phyloP scores from a whole-genome alignment of 139 green algal species.

The Eudorina sp. region DNA sequence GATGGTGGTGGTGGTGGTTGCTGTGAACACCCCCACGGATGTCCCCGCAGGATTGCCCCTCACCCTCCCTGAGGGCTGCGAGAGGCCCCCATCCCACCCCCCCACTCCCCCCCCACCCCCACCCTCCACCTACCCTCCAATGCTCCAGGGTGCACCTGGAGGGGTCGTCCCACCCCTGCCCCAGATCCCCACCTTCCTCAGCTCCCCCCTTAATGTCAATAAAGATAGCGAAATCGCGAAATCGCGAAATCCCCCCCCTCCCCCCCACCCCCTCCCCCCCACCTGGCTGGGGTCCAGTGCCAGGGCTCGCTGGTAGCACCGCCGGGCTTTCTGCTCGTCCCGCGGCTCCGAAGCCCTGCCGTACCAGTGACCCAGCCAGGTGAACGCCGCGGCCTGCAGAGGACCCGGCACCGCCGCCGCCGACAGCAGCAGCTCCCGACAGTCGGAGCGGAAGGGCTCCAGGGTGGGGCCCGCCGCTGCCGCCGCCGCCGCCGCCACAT shows the following conservation, averaged over 20 bases:
- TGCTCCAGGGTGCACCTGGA: no score
- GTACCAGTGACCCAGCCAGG: slow-evolving; percentile 77
- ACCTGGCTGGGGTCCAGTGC: slow-evolving; percentile 77
- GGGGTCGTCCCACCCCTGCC: no score
- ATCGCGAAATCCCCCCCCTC: neutral
- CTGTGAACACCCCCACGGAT: no score
- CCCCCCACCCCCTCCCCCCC: slow-evolving; percentile 19
- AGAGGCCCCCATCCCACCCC: no score
- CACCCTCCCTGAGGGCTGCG: no score
- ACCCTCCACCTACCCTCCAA: no score
- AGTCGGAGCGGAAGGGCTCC: slow-evolving; percentile 1
- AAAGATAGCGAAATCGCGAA: neutral
- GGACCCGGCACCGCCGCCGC: slow-evolving; percentile 47
- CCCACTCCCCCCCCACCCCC: no score
- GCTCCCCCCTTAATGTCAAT: neutral
- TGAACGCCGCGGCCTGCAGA: slow-evolving; percentile 77
- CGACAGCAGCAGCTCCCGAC: slow-evolving; percentile 35
- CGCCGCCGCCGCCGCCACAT: neutral
- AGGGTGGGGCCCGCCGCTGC: neutral
- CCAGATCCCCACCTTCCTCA: no score
- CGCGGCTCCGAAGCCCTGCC: slow-evolving; percentile 53
- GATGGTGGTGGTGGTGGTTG: no score
- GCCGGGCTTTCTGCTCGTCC: slow-evolving; percentile 64
- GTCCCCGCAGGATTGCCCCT: no score
- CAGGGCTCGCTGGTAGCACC: slow-evolving; percentile 82